Conservation (phyloP, 2,329 filamentous ascomycete genomes). For the Hymenoscyphus fructigenus region DNA sequence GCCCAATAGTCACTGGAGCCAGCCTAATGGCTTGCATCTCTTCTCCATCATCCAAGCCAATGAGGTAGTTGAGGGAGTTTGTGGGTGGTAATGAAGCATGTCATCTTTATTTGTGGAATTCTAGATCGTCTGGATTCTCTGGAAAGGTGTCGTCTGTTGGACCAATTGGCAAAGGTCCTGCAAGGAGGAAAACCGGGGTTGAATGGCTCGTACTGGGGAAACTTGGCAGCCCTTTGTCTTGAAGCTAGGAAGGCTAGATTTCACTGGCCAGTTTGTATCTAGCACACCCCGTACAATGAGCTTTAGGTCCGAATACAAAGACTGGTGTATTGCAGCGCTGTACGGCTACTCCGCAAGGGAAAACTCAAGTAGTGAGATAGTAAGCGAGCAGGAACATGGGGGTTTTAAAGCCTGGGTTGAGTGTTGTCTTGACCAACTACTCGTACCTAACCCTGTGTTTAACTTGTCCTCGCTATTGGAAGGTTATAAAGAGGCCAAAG, state of each 20-base stretch:
- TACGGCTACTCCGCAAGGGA: neutral
- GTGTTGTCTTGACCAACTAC: too few relatives aligned
- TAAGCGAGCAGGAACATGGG: neutral
- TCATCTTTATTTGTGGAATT: conserved; percentile 2
- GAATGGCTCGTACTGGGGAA: neutral
- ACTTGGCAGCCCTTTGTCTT: conserved; percentile 1
- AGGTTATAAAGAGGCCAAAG: neutral
- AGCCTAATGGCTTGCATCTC: neutral
- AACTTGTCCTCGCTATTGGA: neutral
- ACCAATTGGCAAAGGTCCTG: neutral
- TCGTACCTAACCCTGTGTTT: neutral
- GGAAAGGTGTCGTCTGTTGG: neutral
- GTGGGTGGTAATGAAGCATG: neutral
- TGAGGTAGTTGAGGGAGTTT: neutral
- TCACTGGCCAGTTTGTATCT: neutral
- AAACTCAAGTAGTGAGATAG: neutral
- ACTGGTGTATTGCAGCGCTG: neutral
- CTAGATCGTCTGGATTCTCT: neutral
- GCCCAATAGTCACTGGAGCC: neutral
- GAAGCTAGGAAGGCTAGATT: neutral
- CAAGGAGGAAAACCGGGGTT: neutral
- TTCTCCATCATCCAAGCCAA: neutral
- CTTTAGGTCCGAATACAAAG: neutral
- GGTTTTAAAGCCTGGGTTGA: neutral
- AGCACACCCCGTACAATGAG: neutral